A percentile compares a stretch with the other conserved stretches of the same genome.
Conservation (phyloP, 306 rosid species). For the Cicer bijugum region DNA sequence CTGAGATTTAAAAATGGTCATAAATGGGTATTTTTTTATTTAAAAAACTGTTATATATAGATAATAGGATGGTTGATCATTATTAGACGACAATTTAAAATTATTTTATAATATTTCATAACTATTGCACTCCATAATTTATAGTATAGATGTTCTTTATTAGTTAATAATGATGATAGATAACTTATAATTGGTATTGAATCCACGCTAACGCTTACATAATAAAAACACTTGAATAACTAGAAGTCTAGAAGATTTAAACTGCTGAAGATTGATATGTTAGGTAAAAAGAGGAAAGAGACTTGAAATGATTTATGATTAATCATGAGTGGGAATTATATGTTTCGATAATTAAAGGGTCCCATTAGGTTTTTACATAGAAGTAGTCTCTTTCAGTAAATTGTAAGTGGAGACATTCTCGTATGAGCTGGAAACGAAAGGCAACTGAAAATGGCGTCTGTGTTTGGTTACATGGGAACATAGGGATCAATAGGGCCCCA, state of each 20-base stretch:
- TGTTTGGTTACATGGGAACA: slow-evolving; percentile 52
- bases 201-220: neutral
- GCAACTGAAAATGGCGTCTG: slow-evolving; percentile 40
- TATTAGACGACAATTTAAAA: too few relatives aligned
- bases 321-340: neutral
- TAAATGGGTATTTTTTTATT: too few relatives aligned
- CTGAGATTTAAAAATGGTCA: neutral
- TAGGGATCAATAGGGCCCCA: slow-evolving; percentile 41
- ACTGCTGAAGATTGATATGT: neutral
- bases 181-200: neutral
- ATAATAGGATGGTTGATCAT: too few relatives aligned
- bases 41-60: too few relatives aligned
- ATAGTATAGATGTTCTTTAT: too few relatives aligned
- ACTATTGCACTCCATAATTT: too few relatives aligned
- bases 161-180: too few relatives aligned
- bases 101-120: too few relatives aligned
- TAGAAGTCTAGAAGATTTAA: neutral
- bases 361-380: slow-evolving; percentile 36
- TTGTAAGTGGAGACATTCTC: slow-evolving; percentile 20
- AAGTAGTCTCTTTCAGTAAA: neutral
- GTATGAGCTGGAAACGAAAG: slow-evolving; percentile 29
- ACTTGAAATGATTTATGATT: neutral
- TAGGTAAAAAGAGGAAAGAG: slow-evolving; percentile 1
- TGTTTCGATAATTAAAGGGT: neutral
- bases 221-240: neutral